A percentile compares a stretch with the other conserved stretches of the same genome.
These are phyloP conservation scores for Aspergillus bridgeri DNA, from an alignment of 495 filamentous ascomycete genomes.

Conservation along the genomic window DNA sequence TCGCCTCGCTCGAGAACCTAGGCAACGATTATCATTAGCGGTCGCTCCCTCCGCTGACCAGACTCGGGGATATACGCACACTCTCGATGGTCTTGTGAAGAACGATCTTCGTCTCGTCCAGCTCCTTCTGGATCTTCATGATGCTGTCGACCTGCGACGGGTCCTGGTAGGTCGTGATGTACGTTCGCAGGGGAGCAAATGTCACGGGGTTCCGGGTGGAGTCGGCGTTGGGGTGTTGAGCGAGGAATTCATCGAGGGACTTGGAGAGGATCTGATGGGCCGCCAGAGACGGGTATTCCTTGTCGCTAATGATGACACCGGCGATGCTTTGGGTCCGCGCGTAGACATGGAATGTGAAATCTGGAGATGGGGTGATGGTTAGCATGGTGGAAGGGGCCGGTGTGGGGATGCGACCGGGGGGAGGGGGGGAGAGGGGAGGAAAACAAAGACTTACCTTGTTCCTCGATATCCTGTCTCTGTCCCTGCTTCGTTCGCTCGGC, in stretches of 20 bases:
- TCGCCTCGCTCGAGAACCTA: slow-evolving; percentile 75
- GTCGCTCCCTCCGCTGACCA: background rate
- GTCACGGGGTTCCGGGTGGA: slow-evolving; percentile 30
- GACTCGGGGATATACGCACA: slow-evolving; percentile 8
- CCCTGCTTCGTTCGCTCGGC: slow-evolving; percentile 84
- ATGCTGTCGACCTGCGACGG: slow-evolving; percentile 85
- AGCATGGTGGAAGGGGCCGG: slow-evolving; percentile 27
- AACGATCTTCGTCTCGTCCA: slow-evolving; percentile 97
- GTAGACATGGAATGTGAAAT: slow-evolving; percentile 75
- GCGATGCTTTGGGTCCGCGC: slow-evolving; percentile 81
- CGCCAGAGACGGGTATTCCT: slow-evolving; percentile 83
- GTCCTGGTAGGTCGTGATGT: slow-evolving; percentile 86
- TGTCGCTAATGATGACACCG: slow-evolving; percentile 84
- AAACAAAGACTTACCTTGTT: slow-evolving; percentile 54
- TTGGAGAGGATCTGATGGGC: slow-evolving; percentile 95
- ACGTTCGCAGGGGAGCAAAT: slow-evolving; percentile 72
- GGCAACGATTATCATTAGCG: background rate
- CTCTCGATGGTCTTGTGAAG: slow-evolving; percentile 76
- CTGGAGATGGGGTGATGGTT: slow-evolving; percentile 50
- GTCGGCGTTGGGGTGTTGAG: slow-evolving; percentile 64
- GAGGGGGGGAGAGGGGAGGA: too few relatives aligned
- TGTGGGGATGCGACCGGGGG: background rate
- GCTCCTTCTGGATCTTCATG: slow-evolving; percentile 91
- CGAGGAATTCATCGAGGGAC: slow-evolving; percentile 88
- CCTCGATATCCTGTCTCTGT: slow-evolving; percentile 85